phyloP scores from a whole-genome alignment of 2,329 filamentous ascomycete species.

The Lachnellula occidentalis region DNA sequence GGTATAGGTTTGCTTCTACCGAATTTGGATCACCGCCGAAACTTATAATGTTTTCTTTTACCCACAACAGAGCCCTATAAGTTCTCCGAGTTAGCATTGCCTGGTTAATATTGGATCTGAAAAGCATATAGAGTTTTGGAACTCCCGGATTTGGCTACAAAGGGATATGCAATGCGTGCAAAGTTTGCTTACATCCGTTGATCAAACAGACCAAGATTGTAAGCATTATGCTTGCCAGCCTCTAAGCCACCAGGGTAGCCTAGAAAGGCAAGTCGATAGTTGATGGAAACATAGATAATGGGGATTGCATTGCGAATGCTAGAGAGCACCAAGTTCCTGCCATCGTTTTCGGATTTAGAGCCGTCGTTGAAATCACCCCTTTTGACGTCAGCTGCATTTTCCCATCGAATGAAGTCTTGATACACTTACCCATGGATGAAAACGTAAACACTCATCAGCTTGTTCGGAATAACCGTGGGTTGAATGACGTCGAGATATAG shows the following conservation, averaged over 20 bases:
- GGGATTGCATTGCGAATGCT: slow-evolving; percentile 5
- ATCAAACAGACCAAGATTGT: slow-evolving; percentile 50
- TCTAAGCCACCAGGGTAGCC: slow-evolving; percentile 16
- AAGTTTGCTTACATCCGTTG: slow-evolving; percentile 38
- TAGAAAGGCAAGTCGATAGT: slow-evolving; percentile 25
- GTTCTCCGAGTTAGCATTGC: too few relatives aligned
- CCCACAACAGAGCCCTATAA: slow-evolving; percentile 45
- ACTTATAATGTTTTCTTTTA: slow-evolving; percentile 47
- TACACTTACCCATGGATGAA: slow-evolving; percentile 60
- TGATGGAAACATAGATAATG: slow-evolving; percentile 37
- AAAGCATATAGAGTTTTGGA: too few relatives aligned
- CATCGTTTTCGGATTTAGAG: slow-evolving; percentile 15
- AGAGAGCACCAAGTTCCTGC: slow-evolving; percentile 6
- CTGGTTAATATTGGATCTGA: too few relatives aligned
- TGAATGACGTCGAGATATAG: slow-evolving; percentile 36
- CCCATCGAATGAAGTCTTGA: not conserved
- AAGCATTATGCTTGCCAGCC: slow-evolving; percentile 36
- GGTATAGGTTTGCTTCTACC: slow-evolving; percentile 19
- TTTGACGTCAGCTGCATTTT: slow-evolving; percentile 30
- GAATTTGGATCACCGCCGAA: slow-evolving; percentile 37
- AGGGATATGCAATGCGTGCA: too few relatives aligned
- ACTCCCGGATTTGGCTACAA: too few relatives aligned
- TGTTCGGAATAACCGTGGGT: slow-evolving; percentile 10
- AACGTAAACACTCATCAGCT: slow-evolving; percentile 42
- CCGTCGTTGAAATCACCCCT: slow-evolving; percentile 37